phyloP scores from a whole-genome alignment of 1,284 basidiomycete species.

The Malassezia cuniculi region DNA sequence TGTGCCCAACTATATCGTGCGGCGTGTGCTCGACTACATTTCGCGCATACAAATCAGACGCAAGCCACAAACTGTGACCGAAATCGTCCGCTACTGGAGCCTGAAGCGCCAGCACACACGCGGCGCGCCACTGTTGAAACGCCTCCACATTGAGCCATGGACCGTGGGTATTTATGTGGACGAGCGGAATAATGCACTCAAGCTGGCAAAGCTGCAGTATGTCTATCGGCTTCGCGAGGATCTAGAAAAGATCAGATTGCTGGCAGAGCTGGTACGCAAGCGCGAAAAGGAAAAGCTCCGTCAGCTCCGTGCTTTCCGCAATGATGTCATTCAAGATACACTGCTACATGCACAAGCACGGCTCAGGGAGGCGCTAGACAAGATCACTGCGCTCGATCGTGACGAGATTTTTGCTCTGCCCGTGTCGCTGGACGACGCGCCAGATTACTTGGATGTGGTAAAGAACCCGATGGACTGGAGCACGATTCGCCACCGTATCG shows the following conservation, averaged over 20 bases:
- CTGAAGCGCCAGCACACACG: constrained; percentile 81
- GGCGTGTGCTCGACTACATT: constrained; percentile 67
- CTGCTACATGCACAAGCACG: constrained; percentile 56
- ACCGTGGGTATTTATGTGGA: constrained; percentile 61
- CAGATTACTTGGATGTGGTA: constrained; percentile 82
- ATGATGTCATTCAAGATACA: constrained; percentile 52
- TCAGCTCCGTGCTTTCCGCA: constrained; percentile 60
- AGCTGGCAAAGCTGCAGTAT: constrained; percentile 59
- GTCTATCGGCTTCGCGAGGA: constrained; percentile 59
- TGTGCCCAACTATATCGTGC: constrained; percentile 50
- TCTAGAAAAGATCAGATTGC: constrained; percentile 59
- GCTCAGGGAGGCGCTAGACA: constrained; percentile 58
- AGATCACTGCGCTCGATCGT: constrained; percentile 54
- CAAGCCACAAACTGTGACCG: constrained; percentile 62
- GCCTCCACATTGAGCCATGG: constrained; percentile 94
- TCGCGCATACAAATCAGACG: constrained; percentile 61
- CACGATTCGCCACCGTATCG: constrained; percentile 54
- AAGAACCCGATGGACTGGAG: constrained; percentile 80
- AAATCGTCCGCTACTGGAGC: constrained; percentile 88
- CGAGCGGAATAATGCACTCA: constrained; percentile 54
- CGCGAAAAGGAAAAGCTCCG: constrained; percentile 72
- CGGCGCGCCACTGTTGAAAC: constrained; percentile 82
- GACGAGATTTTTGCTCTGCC: constrained; percentile 28
- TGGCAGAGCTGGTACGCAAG: constrained; percentile 63
- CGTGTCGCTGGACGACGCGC: constrained; percentile 58